These are phyloP conservation scores for Phialophora expanda DNA, from an alignment of 2,329 filamentous ascomycete genomes.

Conservation along the genomic window DNA sequence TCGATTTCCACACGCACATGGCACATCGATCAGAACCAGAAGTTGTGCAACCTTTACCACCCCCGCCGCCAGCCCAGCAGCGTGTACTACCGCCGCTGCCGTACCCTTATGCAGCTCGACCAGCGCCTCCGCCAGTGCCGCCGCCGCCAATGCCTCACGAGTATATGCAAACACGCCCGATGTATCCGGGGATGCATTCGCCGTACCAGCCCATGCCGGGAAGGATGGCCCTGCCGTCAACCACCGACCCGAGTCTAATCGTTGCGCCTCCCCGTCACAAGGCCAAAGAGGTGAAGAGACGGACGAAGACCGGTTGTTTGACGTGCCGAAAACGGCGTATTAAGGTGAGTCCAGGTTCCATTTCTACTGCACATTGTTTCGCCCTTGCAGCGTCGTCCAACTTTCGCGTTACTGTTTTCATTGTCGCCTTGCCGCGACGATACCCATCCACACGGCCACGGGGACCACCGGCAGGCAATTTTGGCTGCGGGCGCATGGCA, in stretches of 20 bases:
- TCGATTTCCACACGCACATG: constrained; percentile 37
- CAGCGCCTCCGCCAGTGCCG: constrained; percentile 35
- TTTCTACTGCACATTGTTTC: constrained; percentile 21
- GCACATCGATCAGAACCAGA: constrained; percentile 36
- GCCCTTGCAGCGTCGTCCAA: constrained; percentile 21
- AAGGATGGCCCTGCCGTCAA: constrained; percentile 38
- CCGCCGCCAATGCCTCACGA: constrained; percentile 31
- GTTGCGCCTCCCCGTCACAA: constrained; percentile 56
- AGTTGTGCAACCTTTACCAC: constrained; percentile 38
- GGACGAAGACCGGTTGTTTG: constrained; percentile 75
- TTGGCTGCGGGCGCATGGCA: constrained; percentile 19
- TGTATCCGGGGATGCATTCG: constrained; percentile 37
- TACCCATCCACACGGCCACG: neutral
- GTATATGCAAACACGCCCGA: constrained; percentile 35
- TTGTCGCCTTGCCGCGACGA: neutral
- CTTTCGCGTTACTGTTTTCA: neutral
- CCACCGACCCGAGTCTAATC: constrained; percentile 37
- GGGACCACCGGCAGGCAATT: neutral
- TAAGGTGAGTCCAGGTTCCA: constrained; percentile 62
- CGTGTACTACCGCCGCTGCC: constrained; percentile 39
- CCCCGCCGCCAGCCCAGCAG: constrained; percentile 36
- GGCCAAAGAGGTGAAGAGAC: constrained; percentile 72
- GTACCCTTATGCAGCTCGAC: constrained; percentile 36
- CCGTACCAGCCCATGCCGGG: constrained; percentile 33
- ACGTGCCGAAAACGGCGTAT: constrained; percentile 71